A percentile compares a stretch with the other conserved stretches of the same genome.
Evolutionary conservation across 306 rosid species (phyloP).

Genomic region (Potentilla sterilis): DNA sequence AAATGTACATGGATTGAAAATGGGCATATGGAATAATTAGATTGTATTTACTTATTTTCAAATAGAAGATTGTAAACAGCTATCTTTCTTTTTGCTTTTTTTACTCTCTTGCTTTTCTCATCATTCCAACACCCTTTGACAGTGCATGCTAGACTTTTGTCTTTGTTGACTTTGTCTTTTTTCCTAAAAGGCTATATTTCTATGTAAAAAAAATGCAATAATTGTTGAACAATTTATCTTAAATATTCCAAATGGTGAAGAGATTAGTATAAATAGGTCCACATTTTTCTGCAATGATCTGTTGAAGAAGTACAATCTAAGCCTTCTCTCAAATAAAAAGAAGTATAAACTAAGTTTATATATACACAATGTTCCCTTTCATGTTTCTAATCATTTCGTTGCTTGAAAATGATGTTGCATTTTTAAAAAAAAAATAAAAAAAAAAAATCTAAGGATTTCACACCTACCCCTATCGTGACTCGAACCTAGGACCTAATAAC

Average conservation of each 20-base stretch:
- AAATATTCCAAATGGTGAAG: background rate
- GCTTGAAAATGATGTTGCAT: constrained; percentile 2
- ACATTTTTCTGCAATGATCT: background rate
- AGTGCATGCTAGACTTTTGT: constrained; percentile 2
- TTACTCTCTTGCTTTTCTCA: constrained; percentile 14
- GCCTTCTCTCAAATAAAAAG: background rate
- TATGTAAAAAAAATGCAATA: background rate
- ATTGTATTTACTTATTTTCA: background rate
- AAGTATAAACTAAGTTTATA: background rate
- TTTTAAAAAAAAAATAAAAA: too few relatives aligned
- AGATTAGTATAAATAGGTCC: background rate
- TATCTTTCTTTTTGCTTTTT: background rate
- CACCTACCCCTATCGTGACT: too few relatives aligned
- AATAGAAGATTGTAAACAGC: background rate
- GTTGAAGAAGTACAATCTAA: background rate
- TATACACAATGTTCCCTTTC: background rate
- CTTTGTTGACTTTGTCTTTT: constrained; percentile 6
- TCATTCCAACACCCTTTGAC: constrained; percentile 23
- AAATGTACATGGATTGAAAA: too few relatives aligned
- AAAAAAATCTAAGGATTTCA: too few relatives aligned
- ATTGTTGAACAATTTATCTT: background rate
- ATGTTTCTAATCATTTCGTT: background rate
- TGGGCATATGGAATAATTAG: background rate
- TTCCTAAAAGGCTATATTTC: background rate
- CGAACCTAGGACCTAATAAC: too few relatives aligned